These are phyloP conservation scores for Claviceps digitariae DNA, from an alignment of 2,329 filamentous ascomycete species.

Conservation along the genomic window DNA sequence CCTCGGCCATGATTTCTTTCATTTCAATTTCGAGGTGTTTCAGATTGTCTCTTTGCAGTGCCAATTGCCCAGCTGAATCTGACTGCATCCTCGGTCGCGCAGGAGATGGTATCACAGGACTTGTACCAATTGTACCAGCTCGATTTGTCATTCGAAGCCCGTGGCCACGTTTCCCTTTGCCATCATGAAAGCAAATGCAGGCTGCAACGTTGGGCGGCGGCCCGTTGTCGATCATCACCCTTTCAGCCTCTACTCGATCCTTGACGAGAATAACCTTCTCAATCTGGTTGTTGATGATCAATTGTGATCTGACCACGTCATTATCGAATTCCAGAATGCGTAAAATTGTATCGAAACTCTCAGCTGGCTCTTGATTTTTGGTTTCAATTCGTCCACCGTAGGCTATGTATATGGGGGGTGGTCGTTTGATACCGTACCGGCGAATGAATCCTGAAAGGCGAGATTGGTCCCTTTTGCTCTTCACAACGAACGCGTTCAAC, in stretches of 20 bases:
- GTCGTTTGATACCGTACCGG: conserved; percentile 37
- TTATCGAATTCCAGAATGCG: conserved; percentile 73
- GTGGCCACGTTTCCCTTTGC: conserved; percentile 34
- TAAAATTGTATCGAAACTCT: conserved; percentile 61
- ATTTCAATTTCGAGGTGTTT: conserved; percentile 43
- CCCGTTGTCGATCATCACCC: conserved; percentile 50
- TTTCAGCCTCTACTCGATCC: conserved; percentile 50
- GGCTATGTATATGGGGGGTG: conserved; percentile 25
- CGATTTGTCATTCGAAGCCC: conserved; percentile 44
- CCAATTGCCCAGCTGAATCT: conserved; percentile 55
- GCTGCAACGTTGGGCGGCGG: conserved; percentile 56
- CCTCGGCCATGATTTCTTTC: conserved; percentile 34
- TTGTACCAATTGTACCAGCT: conserved; percentile 27
- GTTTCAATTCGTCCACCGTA: conserved; percentile 24
- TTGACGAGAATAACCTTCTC: conserved; percentile 75
- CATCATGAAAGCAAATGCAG: conserved; percentile 57
- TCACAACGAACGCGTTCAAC: conserved; percentile 70
- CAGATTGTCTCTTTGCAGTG: conserved; percentile 33
- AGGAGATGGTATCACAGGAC: conserved; percentile 30
- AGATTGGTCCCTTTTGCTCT: conserved; percentile 61
- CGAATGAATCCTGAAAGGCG: conserved; percentile 54
- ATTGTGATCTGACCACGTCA: conserved; percentile 59
- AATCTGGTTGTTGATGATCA: conserved; percentile 71
- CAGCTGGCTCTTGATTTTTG: conserved; percentile 52
- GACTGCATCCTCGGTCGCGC: conserved; percentile 63